phyloP scores from a whole-genome alignment of 78 protist species.

The Pigoraptor vietnamica region DNA sequence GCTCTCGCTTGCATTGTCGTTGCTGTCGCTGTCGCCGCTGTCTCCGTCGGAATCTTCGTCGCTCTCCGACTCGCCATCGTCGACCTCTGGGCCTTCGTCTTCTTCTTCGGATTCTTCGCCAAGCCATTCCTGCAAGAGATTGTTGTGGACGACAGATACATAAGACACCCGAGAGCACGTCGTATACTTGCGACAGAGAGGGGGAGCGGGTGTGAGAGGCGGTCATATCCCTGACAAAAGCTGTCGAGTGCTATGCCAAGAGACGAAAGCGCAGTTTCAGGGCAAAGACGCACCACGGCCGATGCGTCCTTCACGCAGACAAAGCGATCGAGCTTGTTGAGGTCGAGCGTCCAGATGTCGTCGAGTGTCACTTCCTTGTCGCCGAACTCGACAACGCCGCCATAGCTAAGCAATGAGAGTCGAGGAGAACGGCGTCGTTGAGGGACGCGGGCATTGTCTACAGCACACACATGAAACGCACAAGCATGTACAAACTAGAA shows the following conservation, averaged over 20 bases:
- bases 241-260: background rate
- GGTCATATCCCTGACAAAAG: background rate
- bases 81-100: background rate
- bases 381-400: conserved; percentile 22
- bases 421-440: background rate
- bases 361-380: conserved; percentile 13
- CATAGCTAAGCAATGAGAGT: background rate
- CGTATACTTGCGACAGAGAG: background rate
- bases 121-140: background rate
- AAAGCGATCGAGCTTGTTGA: conserved; percentile 1
- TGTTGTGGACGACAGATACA: too few species aligned
- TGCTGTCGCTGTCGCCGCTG: background rate
- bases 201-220: background rate
- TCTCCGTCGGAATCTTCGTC: background rate
- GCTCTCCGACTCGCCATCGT: background rate
- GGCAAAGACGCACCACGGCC: background rate
- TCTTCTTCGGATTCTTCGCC: background rate
- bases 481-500: too few species aligned
- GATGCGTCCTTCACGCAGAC: background rate
- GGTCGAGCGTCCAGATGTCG: conserved; percentile 16
- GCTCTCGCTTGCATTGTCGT: background rate
- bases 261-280: too few species aligned
- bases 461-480: background rate
- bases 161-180: too few species aligned
- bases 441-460: background rate